Base-by-base conservation (phyloP, 805 yeast species). In the Kodamaea leandrae region DNA sequence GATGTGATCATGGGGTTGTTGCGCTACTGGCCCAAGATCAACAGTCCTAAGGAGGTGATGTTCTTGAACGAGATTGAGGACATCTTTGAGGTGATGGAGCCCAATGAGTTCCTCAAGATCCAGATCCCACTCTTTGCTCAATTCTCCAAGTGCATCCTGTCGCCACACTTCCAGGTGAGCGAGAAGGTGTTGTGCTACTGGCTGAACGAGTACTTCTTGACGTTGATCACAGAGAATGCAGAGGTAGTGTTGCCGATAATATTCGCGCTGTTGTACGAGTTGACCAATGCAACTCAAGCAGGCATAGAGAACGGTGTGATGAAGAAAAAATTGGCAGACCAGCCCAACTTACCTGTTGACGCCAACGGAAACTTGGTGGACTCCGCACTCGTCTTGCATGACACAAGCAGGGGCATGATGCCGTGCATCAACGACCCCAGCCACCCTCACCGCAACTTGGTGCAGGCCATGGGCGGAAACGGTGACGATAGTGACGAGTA, bases 81-180 rank as follows among this genome's bases (percentile, higher is more conserved):
- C 60, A 90, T 93, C 3, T 87, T 90, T 59, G 99, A 93, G 66
- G 93, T 88, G 20, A 88, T 91, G 72, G 97, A 91, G 64, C 96
- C 97, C 10, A 71, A 77, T 43, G 98, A 93, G 64, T 93, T 93
- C 60, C 78, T 81, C 49, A 87, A 88, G 64, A 86, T 93, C 49
- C 95, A 90, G 64, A 85, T 89, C 2, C 98, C 98, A 3, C 69
- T 93, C 36, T 90, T 90, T 65, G 95, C 91, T 21, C 99, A 93
- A 66, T 74, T 93, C 49, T 85, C 96, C 37, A 88, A 86, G 63
- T 91, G 98, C 66, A 90, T 93, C 28, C 77, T 95, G 19, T 86
- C 96, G 2, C 87, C 96, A 19, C 98, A 93, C 68, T 95, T 93
- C 72, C 99, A 93, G 72, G 96, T 93, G 18, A 85, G 95, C 43